A percentile compares a stretch with the other conserved stretches of the same genome.
Evolutionary conservation across 768 basidiomycete species (phyloP).

Genomic region (Pleurotus pulmonarius): DNA sequence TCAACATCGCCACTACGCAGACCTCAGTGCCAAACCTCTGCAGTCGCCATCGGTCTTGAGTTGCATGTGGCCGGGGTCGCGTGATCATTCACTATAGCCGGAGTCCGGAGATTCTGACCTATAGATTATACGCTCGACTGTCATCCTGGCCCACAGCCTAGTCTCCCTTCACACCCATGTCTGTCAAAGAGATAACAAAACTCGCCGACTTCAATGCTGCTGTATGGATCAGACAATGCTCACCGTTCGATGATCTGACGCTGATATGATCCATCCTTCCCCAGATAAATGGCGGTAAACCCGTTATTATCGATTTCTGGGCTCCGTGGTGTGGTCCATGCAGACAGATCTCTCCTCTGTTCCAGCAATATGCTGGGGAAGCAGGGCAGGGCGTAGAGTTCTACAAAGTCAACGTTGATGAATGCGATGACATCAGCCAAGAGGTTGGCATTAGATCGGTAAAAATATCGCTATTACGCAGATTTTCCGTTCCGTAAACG

Average conservation of each 20-base stretch:
- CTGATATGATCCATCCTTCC: too few relatives aligned
- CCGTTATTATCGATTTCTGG: conserved; percentile 68
- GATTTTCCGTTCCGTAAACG: background rate
- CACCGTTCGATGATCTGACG: background rate
- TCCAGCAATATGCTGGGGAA: conserved; percentile 37
- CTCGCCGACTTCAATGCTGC: background rate
- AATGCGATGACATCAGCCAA: conserved; percentile 35
- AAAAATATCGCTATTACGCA: conserved; percentile 21
- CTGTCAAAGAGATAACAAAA: background rate
- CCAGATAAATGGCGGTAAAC: conserved; percentile 44
- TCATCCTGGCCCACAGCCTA: background rate
- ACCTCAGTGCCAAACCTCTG: too few relatives aligned
- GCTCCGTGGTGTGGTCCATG: conserved; percentile 80
- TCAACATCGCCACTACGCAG: too few relatives aligned
- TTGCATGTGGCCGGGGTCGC: too few relatives aligned
- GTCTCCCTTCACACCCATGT: background rate
- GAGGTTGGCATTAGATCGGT: conserved; percentile 65
- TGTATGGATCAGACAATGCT: background rate
- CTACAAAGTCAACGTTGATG: conserved; percentile 65
- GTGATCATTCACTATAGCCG: too few relatives aligned
- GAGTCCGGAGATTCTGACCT: background rate
- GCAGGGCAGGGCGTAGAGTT: conserved; percentile 38
- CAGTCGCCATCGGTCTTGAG: too few relatives aligned
- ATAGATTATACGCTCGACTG: background rate
- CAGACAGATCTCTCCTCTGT: conserved; percentile 63